These are phyloP conservation scores for Alliaria petiolata DNA, from an alignment of 345 rosid species.

Conservation along the genomic window DNA sequence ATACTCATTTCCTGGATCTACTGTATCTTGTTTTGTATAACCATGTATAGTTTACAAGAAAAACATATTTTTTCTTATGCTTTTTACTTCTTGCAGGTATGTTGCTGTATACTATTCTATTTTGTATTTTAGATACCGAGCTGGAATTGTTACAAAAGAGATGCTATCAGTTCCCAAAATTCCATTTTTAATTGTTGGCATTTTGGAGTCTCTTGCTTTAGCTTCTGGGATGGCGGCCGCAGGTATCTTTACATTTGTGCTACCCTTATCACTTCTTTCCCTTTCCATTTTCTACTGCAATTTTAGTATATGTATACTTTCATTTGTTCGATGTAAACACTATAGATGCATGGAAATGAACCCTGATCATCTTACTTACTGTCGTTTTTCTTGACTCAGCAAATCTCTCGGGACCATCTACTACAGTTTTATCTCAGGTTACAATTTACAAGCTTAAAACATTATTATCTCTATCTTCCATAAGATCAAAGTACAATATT, in stretches of 20 bases:
- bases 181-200: conserved; percentile 69
- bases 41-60: not conserved
- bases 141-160: conserved; percentile 88
- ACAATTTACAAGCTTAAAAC: conserved; percentile 38
- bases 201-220: conserved; percentile 87
- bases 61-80: not conserved
- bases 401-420: conserved; percentile 88
- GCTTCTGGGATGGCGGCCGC: conserved; percentile 98
- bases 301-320: not conserved
- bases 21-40: not conserved
- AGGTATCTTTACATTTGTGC: conserved; percentile 39
- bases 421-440: conserved; percentile 94
- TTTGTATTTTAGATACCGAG: conserved; percentile 64
- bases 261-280: not conserved
- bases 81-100: conserved; percentile 44
- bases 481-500: not conserved
- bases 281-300: not conserved
- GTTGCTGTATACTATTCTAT: conserved; percentile 71
- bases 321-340: not conserved
- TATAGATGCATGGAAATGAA: not conserved
- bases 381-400: conserved; percentile 50
- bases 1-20: not conserved
- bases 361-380: conserved; percentile 22
- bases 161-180: conserved; percentile 88
- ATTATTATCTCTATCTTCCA: not conserved